phyloP scores from a whole-genome alignment of 1,139 yeast genomes.

The Saccharomyces hybrid region DNA sequence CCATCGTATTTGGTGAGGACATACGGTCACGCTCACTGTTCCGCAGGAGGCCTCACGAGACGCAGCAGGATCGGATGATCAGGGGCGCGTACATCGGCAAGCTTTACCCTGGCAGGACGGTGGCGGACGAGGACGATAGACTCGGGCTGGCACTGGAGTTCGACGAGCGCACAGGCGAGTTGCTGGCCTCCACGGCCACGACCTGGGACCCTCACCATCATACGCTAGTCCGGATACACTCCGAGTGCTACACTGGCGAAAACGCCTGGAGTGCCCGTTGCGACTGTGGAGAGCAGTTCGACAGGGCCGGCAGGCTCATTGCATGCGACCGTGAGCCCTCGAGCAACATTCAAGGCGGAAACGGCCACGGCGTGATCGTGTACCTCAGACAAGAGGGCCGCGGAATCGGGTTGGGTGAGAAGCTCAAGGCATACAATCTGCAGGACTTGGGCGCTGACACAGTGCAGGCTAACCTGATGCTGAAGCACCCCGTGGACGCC shows the following conservation, averaged over 20 bases:
- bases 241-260: conserved; percentile 98
- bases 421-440: conserved; percentile 89
- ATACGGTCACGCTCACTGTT: conserved; percentile 72
- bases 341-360: conserved; percentile 42
- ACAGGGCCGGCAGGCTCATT: conserved; percentile 93
- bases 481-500: conserved; percentile 95
- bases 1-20: conserved; percentile 92
- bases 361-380: conserved; percentile 89
- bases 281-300: conserved; percentile 98
- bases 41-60: conserved; percentile 52
- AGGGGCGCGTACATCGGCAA: conserved; percentile 93
- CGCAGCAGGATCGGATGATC: conserved; percentile 91
- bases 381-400: conserved; percentile 97
- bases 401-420: conserved; percentile 95
- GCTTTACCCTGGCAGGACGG: conserved; percentile 72
- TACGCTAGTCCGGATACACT: conserved; percentile 75
- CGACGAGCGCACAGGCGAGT: conserved; percentile 41
- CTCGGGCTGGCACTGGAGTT: conserved; percentile 40
- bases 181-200: conserved; percentile 38
- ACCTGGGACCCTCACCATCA: conserved; percentile 26
- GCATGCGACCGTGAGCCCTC: conserved; percentile 26
- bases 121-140: conserved; percentile 56
- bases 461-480: conserved; percentile 85
- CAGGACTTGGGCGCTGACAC: conserved; percentile 99
- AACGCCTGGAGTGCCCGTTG: conserved; percentile 99